These are phyloP conservation scores for Furculomyces boomerangus DNA, from an alignment of 371 early-diverging fungal genomes.

Conservation along the genomic window DNA sequence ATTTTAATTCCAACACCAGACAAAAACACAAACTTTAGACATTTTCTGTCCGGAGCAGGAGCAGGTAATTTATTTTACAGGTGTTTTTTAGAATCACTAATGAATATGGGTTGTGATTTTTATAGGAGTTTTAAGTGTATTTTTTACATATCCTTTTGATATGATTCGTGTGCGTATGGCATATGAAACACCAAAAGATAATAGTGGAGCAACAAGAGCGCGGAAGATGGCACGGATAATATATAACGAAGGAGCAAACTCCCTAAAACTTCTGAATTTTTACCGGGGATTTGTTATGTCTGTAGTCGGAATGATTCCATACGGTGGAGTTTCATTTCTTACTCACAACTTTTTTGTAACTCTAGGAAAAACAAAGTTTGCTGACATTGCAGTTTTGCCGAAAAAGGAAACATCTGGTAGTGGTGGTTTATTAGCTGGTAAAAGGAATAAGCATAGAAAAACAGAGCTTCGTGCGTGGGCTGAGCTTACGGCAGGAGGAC, in stretches of 20 bases:
- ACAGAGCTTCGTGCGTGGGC: conserved; percentile 42
- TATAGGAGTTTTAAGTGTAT: conserved; percentile 71
- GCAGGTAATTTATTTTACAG: conserved; percentile 1
- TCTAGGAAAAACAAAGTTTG: conserved; percentile 30
- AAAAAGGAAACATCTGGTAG: conserved; percentile 4
- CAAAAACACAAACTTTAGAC: conserved; percentile 14
- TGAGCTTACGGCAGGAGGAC: conserved; percentile 57
- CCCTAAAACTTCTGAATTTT: conserved; percentile 37
- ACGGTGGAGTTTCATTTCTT: conserved; percentile 83
- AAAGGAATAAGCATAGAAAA: conserved; percentile 12
- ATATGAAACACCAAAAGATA: conserved; percentile 34
- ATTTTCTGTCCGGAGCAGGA: conserved; percentile 22
- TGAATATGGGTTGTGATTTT: not conserved
- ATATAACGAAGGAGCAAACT: conserved; percentile 13
- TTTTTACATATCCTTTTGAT: conserved; percentile 87
- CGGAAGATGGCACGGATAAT: conserved; percentile 10
- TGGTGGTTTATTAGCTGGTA: not conserved
- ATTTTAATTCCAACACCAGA: conserved; percentile 3
- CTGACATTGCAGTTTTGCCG: conserved; percentile 16
- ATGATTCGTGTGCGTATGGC: conserved; percentile 85
- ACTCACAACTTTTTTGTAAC: conserved; percentile 45
- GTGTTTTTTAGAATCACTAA: not conserved
- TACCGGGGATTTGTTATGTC: conserved; percentile 85
- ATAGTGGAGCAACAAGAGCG: conserved; percentile 7
- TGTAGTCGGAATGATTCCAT: conserved; percentile 87